These are phyloP conservation scores for Ophiosphaerella korrae DNA, from an alignment of 2,329 filamentous ascomycete genomes.

Conservation along the genomic window DNA sequence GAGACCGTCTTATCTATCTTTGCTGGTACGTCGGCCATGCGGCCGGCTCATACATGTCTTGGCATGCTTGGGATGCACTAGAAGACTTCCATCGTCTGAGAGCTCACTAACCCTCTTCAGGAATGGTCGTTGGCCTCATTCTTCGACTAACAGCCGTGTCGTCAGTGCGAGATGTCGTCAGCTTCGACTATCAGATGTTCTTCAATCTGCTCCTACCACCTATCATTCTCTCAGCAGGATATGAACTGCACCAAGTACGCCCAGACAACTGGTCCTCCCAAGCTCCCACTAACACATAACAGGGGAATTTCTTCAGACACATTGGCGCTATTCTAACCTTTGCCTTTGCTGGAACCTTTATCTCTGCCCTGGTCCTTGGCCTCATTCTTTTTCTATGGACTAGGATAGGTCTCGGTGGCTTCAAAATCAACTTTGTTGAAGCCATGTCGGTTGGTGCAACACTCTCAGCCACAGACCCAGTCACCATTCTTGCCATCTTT, in stretches of 20 bases:
- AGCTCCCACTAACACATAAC: constrained; percentile 3
- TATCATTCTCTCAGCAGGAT: constrained; percentile 95
- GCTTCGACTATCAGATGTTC: constrained; percentile 99
- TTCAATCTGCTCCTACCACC: constrained; percentile 98
- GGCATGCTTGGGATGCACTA: constrained; percentile 8
- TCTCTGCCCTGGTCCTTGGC: constrained; percentile 94
- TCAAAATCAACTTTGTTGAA: constrained; percentile 90
- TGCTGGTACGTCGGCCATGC: constrained; percentile 65
- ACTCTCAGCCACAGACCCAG: constrained; percentile 93
- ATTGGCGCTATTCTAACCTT: constrained; percentile 97
- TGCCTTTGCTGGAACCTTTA: constrained; percentile 94
- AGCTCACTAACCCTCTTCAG: constrained; percentile 54
- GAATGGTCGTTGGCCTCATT: constrained; percentile 92
- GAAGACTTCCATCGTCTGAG: constrained; percentile 16
- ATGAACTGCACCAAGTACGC: constrained; percentile 84
- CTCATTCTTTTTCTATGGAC: constrained; percentile 89
- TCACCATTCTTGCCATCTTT: constrained; percentile 98
- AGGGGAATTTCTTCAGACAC: constrained; percentile 97
- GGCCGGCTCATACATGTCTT: background rate
- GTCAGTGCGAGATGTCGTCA: constrained; percentile 87
- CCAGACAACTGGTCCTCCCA: background rate
- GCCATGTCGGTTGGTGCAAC: constrained; percentile 96
- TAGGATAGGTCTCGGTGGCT: constrained; percentile 79
- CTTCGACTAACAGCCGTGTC: constrained; percentile 81
- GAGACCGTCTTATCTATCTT: constrained; percentile 99